Percentiles rank a stretch among this genome's conserved stretches.
These are phyloP conservation scores for Boletus insuetus DNA, from an alignment of 768 basidiomycete genomes.

Conservation along the genomic window DNA sequence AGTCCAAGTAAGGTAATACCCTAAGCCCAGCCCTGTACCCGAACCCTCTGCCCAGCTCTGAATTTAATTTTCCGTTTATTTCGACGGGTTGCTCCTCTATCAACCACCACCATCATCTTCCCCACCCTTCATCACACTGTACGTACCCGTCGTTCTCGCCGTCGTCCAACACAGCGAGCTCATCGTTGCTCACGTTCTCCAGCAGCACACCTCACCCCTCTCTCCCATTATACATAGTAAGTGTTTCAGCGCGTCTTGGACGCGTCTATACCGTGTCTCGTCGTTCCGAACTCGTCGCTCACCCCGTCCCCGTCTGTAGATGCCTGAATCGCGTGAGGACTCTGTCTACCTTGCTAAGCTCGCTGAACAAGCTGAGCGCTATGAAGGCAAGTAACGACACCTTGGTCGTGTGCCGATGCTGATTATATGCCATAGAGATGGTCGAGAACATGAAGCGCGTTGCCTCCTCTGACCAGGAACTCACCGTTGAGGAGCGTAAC, in stretches of 20 bases:
- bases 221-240: constrained; percentile 39
- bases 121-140: constrained; percentile 39
- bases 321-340: constrained; percentile 86
- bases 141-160: constrained; percentile 35
- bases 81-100: constrained; percentile 42
- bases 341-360: constrained; percentile 99
- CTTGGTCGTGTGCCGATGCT: constrained; percentile 12
- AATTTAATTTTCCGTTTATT: constrained; percentile 63
- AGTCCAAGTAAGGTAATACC: constrained; percentile 23
- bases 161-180: constrained; percentile 35
- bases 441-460: constrained; percentile 99
- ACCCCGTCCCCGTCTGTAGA: constrained; percentile 39
- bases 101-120: constrained; percentile 51
- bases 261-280: constrained; percentile 34
- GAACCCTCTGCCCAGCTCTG: constrained; percentile 73
- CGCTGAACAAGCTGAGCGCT: constrained; percentile 99
- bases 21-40: constrained; percentile 42
- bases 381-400: constrained; percentile 69
- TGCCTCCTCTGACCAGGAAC: constrained; percentile 95
- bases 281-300: constrained; percentile 15
- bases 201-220: constrained; percentile 15
- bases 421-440: constrained; percentile 63
- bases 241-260: constrained; percentile 36
- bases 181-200: constrained; percentile 24
- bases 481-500: constrained; percentile 98